Base-by-base conservation (phyloP, 1,284 basidiomycete species). In the Inonotus hispidus region DNA sequence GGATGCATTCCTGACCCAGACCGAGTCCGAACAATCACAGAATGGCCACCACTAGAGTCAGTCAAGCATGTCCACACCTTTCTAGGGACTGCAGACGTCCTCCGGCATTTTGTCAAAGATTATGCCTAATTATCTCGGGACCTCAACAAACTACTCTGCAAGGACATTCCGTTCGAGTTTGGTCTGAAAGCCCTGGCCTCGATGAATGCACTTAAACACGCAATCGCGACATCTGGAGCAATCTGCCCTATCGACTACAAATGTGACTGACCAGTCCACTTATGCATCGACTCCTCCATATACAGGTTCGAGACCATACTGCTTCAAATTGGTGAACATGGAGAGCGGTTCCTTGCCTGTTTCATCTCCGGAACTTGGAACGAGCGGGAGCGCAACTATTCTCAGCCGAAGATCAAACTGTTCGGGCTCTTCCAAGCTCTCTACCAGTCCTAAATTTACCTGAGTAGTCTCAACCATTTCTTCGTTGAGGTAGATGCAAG, bases 401-500 rank as follows among this genome's bases (percentile, higher is more conserved):
- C n/a, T n/a, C n/a, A n/a, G n/a, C n/a, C n/a, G n/a, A n/a, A n/a
- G n/a, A n/a, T n/a, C n/a, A n/a, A n/a, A n/a, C n/a, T n/a, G n/a
- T n/a, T n/a, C n/a, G n/a, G n/a, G n/a, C n/a, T n/a, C n/a, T n/a
- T n/a, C n/a, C n/a, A n/a, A n/a, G n/a, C n/a, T n/a, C n/a, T n/a
- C n/a, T n/a, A n/a, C n/a, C n/a, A n/a, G n/a, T 8, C 35, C 8
- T 38, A 38, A 3, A 49, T 71, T 27, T 71, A 67, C 54, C 59
- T 75, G 4, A 60, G 72, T 10, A 73, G 73, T 0, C 60, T 70
- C 1, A 35, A 58, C 8, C 69, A 68, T 1, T 63, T 75, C 6
- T 58, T 65, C 0, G 67, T 78, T 0, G 74, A 78, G 62, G 69
- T n/a, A n/a, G n/a, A n/a, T n/a, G n/a, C n/a, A n/a, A n/a, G n/a